Evolutionary conservation across 371 early-diverging fungal genomes (phyloP), one percentile per base, ranked within the genome.

Genomic region (Basidiobolus heterosporus): DNA sequence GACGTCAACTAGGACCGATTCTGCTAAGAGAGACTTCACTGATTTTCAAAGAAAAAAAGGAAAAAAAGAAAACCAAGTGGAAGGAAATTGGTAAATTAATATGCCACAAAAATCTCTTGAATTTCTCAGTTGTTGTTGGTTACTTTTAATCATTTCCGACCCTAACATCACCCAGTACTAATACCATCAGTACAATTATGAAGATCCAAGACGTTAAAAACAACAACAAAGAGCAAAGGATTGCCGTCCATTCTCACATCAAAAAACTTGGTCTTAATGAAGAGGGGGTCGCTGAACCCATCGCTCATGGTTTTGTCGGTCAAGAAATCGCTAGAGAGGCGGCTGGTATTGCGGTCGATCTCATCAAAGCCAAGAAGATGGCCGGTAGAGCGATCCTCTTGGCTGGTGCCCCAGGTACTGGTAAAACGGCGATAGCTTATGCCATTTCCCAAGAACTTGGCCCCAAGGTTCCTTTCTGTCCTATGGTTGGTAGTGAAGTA

Each of bases 401-500:
- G 44, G 89, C 96, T 18, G 99, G 99, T 38, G 90, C 91, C 3
- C 90, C 98, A 11, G 99, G 98, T 40, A 94, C 92, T 11, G 98
- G 98, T 51, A 90, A 90, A 59, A 88, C 87, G 1, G 88, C 88
- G 4, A 77, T 88, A 53, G 96, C 96, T 1, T 70, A 95, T 38
- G 93, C 93, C 0, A 80, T 94, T 53, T 82, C 93, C 16, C 91
- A 96, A 59, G 96, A 94, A 58, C 75, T 97, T 20, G 98, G 98
- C 0, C 77, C 88, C 50, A 88, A 92, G 56, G 91, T 95, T 2
- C 97, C 96, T n/a, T 95, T 95, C 67, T 92, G 94, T 52, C 91
- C 92, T 19, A 94, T 98, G 84, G 92, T 91, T 9, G 98, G 93
- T 18, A 85, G 88, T 57, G 98, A 99, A 67, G 95, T 98, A 13